Base-by-base conservation (phyloP, 768 basidiomycete species). In the Leccinum longicurvipes region DNA sequence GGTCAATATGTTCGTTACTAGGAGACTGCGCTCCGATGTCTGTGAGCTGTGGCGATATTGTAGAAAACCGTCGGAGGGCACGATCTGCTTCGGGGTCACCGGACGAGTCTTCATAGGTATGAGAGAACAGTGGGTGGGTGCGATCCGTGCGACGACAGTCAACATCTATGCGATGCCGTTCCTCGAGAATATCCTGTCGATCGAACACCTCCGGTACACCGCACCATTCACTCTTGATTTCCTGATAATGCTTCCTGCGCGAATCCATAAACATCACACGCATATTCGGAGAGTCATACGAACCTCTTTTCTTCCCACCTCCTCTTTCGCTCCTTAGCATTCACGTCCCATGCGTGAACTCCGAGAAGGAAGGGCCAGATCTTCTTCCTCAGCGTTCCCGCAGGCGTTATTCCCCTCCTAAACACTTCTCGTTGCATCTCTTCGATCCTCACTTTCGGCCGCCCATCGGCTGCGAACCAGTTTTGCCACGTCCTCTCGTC, bases 141-240 rank as follows among this genome's bases (percentile, higher is more conserved):
- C 97, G 82, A 71, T 99, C 97, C 21, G 97, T 99, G 25, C 97
- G 82, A 55, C 95, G 86, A 65, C 97, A 98, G 67, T 98, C 97
- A 54, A 99, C 97, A 65, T 98, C 92, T 63, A 93, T 93, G 24
- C 92, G 84, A 72, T 93, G 92, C n/a, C 90, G 84, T 68, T 93
- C 92, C 73, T 99, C 96, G 29, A 91, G 70, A 50, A 91, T 81
- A 65, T 91, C 89, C 56, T 82, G 80, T 48, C 87, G 81, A 63
- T 88, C 87, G 67, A 89, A 93, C 10, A 92, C 86, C 60, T 90
- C 90, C 21, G 86, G 83, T 36, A 86, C 83, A 23, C 87, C 87
- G 71, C 81, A 88, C 96, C 96, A 98, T 63, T 88, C 81, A 28
- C 78, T 72, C 72, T 91, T 94, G 27, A 89, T 72, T 27, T 80